phyloP scores from a whole-genome alignment of 768 basidiomycete species.

The Boletus patriciae region DNA sequence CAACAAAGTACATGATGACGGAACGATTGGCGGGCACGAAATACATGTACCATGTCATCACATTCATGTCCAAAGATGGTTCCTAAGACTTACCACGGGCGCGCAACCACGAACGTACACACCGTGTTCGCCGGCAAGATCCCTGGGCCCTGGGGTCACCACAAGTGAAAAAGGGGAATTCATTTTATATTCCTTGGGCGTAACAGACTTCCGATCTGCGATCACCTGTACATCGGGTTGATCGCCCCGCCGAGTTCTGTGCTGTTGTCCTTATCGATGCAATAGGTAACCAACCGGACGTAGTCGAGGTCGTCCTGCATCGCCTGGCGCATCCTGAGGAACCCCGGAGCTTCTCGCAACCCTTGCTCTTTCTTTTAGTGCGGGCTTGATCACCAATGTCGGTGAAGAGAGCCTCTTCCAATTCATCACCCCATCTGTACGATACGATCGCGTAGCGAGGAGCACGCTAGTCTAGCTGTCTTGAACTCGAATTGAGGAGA shows the following conservation, averaged over 20 bases:
- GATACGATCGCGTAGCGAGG: conserved; percentile 27
- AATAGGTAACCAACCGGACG: conserved; percentile 35
- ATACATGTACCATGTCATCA: too few relatives aligned
- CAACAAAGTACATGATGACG: too few relatives aligned
- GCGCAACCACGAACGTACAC: too few relatives aligned
- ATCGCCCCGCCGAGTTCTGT: conserved; percentile 33
- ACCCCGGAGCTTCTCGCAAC: conserved; percentile 22
- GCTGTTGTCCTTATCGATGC: conserved; percentile 31
- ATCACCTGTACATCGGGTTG: conserved; percentile 35
- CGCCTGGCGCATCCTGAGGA: conserved; percentile 16
- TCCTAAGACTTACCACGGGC: too few relatives aligned
- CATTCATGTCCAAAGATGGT: too few relatives aligned
- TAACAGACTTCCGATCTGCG: conserved; percentile 25
- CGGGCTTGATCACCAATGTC: conserved; percentile 20
- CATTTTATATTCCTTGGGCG: conserved; percentile 9
- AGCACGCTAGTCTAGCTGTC: conserved; percentile 10
- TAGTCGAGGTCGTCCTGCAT: conserved; percentile 12
- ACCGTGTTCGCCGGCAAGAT: too few relatives aligned
- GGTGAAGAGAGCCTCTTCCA: conserved; percentile 23
- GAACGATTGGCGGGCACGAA: too few relatives aligned
- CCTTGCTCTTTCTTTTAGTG: conserved; percentile 13
- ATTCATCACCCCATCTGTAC: conserved; percentile 26
- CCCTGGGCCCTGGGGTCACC: too few relatives aligned
- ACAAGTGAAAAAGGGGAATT: too few relatives aligned
- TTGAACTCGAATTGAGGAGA: conserved; percentile 21